These are phyloP conservation scores for Flaveria floridana DNA, from an alignment of 140 eudicot species.

Conservation along the genomic window DNA sequence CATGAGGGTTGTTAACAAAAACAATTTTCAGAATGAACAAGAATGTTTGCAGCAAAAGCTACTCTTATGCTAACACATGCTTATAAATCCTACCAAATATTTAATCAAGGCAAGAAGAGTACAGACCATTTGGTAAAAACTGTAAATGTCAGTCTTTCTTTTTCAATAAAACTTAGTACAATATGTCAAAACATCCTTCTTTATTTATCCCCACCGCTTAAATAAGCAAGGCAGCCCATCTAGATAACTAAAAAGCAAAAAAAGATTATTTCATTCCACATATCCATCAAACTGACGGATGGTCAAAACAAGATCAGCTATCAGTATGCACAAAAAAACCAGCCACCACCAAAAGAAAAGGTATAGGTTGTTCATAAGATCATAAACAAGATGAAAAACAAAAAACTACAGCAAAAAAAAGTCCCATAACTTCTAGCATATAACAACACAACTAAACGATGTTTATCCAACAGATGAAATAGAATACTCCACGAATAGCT, in stretches of 20 bases:
- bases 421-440: neutral
- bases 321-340: too few relatives aligned
- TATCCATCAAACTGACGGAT: neutral
- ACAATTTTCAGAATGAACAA: too few relatives aligned
- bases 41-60: too few relatives aligned
- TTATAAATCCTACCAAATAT: neutral
- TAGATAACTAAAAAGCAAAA: neutral
- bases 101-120: neutral
- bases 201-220: neutral
- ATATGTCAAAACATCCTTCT: neutral
- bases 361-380: neutral
- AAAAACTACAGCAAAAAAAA: neutral
- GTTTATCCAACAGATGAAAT: neutral
- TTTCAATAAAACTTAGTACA: neutral
- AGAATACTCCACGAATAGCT: neutral
- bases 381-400: neutral
- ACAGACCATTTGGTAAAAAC: neutral
- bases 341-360: too few relatives aligned
- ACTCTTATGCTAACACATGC: too few relatives aligned
- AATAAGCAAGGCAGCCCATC: neutral
- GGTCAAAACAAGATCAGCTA: neutral
- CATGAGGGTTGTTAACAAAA: too few relatives aligned
- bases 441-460: neutral
- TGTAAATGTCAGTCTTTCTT: neutral
- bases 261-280: neutral